Evolutionary conservation across 495 filamentous ascomycete species (phyloP), one percentile per base, ranked within the genome.

Genomic region (Amniculicola lignicola): DNA sequence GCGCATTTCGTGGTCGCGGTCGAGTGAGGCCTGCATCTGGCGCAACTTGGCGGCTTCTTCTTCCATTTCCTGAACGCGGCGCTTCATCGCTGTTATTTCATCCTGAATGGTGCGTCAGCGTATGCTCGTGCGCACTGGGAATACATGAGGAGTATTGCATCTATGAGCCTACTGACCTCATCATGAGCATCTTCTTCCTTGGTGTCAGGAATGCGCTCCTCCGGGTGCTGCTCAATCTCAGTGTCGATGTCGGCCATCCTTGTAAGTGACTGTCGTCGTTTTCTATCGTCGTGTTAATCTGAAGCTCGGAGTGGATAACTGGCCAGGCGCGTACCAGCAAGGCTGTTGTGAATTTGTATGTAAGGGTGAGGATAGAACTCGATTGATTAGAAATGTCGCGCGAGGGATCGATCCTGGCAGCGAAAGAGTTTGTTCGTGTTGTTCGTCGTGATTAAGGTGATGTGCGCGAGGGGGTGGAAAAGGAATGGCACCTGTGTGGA

Each of bases 21-120:
- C 94, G 41, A 97, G 77, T 10, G 79, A 83, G 19, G 85, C 83
- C 72, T 99, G 94, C 91, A 97, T 96, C 72, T 97, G 92, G 53
- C 94, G 83, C 39, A 99, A 79, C 74, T 96, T 97, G 9, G 89
- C 87, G 11, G 94, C 94, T 73, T 99, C 86, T 62, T 90, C 91
- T 72, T 99, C 94, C 94, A 99, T 99, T 75, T 99, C 94, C 57
- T 90, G 89, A 25, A 99, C 92, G 65, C 93, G 86, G 65, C 83
- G 83, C 79, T 99, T 99, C 94, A 99, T 97, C 45, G 89, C 91
- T 22, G 85, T 84, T 67, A 99, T 97, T 70, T 99, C 94, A 74
- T 97, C 88, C 86, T 90, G 47, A 27, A 19, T 7, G 22, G 31
- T 31, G 31, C 14, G 27, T 54, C 49, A 63, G 54, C 21, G n/a